Conservation (phyloP, 2,329 filamentous ascomycete species). For the Lachnellula subtilissima region DNA sequence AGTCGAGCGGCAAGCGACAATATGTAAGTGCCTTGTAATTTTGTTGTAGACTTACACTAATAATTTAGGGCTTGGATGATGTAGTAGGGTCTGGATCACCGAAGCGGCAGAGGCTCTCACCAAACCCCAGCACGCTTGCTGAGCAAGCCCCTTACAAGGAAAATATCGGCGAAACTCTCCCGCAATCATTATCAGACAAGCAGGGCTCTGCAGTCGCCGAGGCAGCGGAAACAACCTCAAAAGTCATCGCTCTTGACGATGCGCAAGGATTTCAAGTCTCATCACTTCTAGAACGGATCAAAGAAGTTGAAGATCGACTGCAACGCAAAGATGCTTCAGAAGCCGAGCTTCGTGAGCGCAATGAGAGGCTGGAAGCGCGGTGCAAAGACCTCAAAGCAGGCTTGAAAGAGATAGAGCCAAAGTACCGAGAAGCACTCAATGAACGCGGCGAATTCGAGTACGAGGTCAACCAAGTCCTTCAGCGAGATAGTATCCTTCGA, state of each 20-base stretch:
- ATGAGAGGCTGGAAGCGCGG: constrained; percentile 41
- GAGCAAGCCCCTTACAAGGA: background rate
- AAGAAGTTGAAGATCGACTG: constrained; percentile 32
- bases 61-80: constrained; percentile 9
- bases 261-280: constrained; percentile 5
- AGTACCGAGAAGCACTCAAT: constrained; percentile 45
- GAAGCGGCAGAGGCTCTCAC: constrained; percentile 22
- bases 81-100: constrained; percentile 9
- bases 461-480: constrained; percentile 26
- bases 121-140: constrained; percentile 1
- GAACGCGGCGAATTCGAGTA: constrained; percentile 49
- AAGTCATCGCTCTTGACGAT: constrained; percentile 1
- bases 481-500: constrained; percentile 13
- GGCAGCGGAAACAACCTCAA: background rate
- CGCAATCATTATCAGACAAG: background rate
- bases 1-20: constrained; percentile 11
- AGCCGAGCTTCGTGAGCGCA: constrained; percentile 37
- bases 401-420: constrained; percentile 41
- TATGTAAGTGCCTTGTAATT: constrained; percentile 15
- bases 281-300: constrained; percentile 29
- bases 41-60: constrained; percentile 6
- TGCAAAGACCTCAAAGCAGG: constrained; percentile 43
- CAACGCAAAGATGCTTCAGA: constrained; percentile 28
- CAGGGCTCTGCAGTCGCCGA: background rate
- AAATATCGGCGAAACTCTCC: background rate